Evolutionary conservation across 75 land plant species (phyloP).

Genomic region (Adiantum capillusveneris): DNA sequence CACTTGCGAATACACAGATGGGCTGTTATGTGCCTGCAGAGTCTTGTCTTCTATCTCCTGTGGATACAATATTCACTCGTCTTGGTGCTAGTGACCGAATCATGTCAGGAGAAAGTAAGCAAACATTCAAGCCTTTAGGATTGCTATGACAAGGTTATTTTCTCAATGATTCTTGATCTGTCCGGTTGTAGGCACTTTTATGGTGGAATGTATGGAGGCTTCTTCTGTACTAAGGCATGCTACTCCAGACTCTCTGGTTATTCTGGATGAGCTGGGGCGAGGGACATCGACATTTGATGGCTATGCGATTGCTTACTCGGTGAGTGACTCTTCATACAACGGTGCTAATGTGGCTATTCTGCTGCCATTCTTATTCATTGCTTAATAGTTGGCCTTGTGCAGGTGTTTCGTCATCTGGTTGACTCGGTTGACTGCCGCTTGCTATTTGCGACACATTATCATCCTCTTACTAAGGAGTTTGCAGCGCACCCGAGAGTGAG

Average conservation of each 20-base stretch:
- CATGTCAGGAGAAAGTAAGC: constrained; percentile 95
- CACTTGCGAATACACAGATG: constrained; percentile 52
- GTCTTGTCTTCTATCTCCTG: constrained; percentile 59
- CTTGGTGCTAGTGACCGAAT: constrained; percentile 93
- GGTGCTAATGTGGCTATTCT: neutral
- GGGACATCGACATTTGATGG: constrained; percentile 95
- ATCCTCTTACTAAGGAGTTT: constrained; percentile 83
- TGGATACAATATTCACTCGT: constrained; percentile 76
- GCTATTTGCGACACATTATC: constrained; percentile 94
- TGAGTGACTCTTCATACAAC: constrained; percentile 39
- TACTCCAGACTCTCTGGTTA: constrained; percentile 71
- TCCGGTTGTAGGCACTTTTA: constrained; percentile 59
- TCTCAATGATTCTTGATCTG: too few relatives aligned
- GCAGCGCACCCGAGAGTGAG: constrained; percentile 65
- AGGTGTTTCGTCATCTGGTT: constrained; percentile 87
- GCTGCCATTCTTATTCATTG: neutral
- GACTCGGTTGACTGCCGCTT: constrained; percentile 73
- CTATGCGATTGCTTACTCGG: constrained; percentile 97
- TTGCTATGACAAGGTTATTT: too few relatives aligned
- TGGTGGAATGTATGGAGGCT: constrained; percentile 82
- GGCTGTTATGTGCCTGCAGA: constrained; percentile 85
- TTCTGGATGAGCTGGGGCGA: constrained; percentile 94
- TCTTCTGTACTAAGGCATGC: constrained; percentile 76
- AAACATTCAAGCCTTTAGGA: too few relatives aligned
- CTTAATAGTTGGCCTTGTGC: neutral